These are phyloP conservation scores for Gilbertella persicaria DNA, from an alignment of 371 early-diverging fungal species.

Conservation along the genomic window DNA sequence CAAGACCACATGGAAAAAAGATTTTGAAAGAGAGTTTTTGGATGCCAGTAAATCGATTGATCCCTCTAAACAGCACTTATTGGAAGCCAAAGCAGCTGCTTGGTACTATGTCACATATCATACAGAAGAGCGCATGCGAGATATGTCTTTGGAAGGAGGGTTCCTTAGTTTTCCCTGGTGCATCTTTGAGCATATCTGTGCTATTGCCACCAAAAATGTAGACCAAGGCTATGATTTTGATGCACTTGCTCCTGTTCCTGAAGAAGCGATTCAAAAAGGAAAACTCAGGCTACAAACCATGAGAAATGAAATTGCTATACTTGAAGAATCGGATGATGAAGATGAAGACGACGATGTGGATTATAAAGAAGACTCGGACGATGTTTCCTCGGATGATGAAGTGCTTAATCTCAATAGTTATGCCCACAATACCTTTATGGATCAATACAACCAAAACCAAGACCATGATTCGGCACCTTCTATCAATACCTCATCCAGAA, in stretches of 20 bases:
- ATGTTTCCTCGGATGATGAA: background rate
- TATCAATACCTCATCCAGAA: background rate
- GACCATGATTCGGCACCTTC: no score
- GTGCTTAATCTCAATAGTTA: background rate
- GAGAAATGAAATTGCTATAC: background rate
- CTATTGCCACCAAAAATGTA: slow-evolving; percentile 41
- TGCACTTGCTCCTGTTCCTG: slow-evolving; percentile 13
- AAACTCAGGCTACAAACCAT: background rate
- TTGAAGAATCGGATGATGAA: slow-evolving; percentile 6
- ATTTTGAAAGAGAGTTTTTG: slow-evolving; percentile 52
- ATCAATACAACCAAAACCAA: background rate
- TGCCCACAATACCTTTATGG: background rate
- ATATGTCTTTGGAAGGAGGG: slow-evolving; percentile 19
- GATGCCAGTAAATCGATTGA: slow-evolving; percentile 14
- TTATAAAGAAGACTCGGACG: background rate
- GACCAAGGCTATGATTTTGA: background rate
- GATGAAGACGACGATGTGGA: slow-evolving; percentile 1
- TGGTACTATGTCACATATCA: slow-evolving; percentile 81
- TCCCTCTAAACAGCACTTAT: slow-evolving; percentile 12
- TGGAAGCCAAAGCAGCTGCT: slow-evolving; percentile 66
- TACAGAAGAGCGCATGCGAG: slow-evolving; percentile 28
- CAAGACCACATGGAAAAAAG: slow-evolving; percentile 36
- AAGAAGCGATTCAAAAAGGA: slow-evolving; percentile 9
- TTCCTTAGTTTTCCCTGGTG: slow-evolving; percentile 72
- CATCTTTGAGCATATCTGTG: slow-evolving; percentile 54